Conservation (phyloP, 176 grass and related monocot genomes). For the Areca catechu region DNA sequence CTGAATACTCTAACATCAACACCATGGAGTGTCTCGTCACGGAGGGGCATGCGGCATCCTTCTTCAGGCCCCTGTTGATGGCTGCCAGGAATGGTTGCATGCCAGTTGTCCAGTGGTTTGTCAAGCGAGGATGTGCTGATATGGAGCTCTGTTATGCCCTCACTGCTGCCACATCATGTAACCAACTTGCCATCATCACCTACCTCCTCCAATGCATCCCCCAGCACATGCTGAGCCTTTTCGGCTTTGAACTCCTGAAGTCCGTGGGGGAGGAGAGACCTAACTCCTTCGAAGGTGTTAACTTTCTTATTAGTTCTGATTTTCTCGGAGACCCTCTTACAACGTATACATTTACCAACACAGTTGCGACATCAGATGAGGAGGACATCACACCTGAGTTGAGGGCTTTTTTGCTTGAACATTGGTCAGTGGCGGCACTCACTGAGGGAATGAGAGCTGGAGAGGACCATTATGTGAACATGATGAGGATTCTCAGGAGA, state of each 20-base stretch:
- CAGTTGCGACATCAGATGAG: slow-evolving; percentile 24
- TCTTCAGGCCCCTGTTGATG: slow-evolving; percentile 76
- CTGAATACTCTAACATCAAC: slow-evolving; percentile 62
- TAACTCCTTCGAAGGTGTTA: slow-evolving; percentile 52
- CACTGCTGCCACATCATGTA: slow-evolving; percentile 67
- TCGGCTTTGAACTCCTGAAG: slow-evolving; percentile 81
- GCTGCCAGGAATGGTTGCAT: slow-evolving; percentile 71
- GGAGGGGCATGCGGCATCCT: slow-evolving; percentile 54
- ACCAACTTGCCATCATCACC: slow-evolving; percentile 42
- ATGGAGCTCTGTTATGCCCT: slow-evolving; percentile 94
- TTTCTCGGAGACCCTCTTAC: slow-evolving; percentile 46
- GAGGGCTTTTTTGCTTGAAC: slow-evolving; percentile 47
- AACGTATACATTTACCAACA: slow-evolving; percentile 53
- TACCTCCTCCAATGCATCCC: slow-evolving; percentile 79
- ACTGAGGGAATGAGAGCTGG: slow-evolving; percentile 28
- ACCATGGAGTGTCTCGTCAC: slow-evolving; percentile 89
- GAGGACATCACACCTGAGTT: slow-evolving; percentile 27
- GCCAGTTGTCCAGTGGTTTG: slow-evolving; percentile 80
- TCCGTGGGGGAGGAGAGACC: slow-evolving; percentile 55
- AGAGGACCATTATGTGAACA: slow-evolving; percentile 50
- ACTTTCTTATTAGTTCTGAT: slow-evolving; percentile 60
- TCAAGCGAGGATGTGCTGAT: slow-evolving; percentile 68
- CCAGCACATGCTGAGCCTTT: slow-evolving; percentile 51
- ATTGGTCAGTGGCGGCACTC: slow-evolving; percentile 56
- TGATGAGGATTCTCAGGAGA: slow-evolving; percentile 48